Evolutionary conservation across 179 eudicot genomes (phyloP).

Genomic region (Silene coronaria): DNA sequence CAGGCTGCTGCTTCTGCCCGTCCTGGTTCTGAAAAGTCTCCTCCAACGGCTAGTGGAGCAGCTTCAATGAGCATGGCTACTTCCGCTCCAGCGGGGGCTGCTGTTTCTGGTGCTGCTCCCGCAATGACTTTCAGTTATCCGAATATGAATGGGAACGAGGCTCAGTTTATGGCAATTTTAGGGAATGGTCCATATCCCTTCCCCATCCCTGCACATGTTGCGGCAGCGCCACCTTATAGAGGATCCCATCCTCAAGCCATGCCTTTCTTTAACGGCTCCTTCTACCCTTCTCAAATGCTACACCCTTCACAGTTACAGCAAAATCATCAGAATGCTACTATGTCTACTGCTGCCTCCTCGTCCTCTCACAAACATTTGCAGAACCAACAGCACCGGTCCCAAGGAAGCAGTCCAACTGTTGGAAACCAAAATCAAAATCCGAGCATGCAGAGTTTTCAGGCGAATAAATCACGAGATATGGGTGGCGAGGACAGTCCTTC

Average conservation of each 20-base stretch:
- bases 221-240: conserved; percentile 62
- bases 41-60: conserved; percentile 26
- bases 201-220: conserved; percentile 68
- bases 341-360: conserved; percentile 48
- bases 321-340: conserved; percentile 46
- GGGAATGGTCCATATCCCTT: conserved; percentile 69
- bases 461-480: conserved; percentile 45
- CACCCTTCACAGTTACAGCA: conserved; percentile 72
- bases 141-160: conserved; percentile 57
- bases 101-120: conserved; percentile 32
- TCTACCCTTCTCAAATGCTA: conserved; percentile 79
- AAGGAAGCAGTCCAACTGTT: conserved; percentile 28
- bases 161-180: conserved; percentile 78
- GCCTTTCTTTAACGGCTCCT: conserved; percentile 73
- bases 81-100: conserved; percentile 35
- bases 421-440: conserved; percentile 32
- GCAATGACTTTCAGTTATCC: conserved; percentile 82
- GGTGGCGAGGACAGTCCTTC: conserved; percentile 80
- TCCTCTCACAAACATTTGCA: conserved; percentile 87
- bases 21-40: conserved; percentile 44
- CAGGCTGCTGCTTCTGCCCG: conserved; percentile 51
- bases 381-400: conserved; percentile 50
- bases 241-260: conserved; percentile 70
- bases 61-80: conserved; percentile 30
- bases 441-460: conserved; percentile 45